phyloP scores from a whole-genome alignment of 2,329 filamentous ascomycete species.

The Basipetospora sp. region DNA sequence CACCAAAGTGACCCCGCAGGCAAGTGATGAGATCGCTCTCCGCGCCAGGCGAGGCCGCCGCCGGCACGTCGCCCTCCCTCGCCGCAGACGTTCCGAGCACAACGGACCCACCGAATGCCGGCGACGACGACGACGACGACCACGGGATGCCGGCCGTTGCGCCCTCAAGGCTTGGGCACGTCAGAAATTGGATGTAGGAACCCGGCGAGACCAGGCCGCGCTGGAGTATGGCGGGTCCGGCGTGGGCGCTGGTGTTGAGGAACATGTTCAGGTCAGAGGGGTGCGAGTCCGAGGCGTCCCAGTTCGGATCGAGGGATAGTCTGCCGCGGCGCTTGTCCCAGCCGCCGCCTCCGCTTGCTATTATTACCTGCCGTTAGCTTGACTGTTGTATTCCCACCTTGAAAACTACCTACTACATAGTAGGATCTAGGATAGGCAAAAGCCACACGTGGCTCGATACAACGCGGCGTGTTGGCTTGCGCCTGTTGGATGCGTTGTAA shows the following conservation, averaged over 20 bases:
- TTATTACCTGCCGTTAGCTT: too few relatives aligned
- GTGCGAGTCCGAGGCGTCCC: constrained; percentile 9
- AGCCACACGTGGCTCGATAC: too few relatives aligned
- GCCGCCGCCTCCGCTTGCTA: constrained; percentile 69
- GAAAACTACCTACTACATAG: too few relatives aligned
- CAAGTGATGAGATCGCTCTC: constrained; percentile 13
- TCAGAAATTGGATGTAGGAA: constrained; percentile 53
- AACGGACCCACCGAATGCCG: constrained; percentile 4
- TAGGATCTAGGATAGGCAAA: too few relatives aligned
- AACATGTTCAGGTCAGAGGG: constrained; percentile 13
- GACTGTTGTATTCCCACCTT: too few relatives aligned
- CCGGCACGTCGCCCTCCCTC: neutral
- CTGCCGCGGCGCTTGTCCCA: constrained; percentile 73
- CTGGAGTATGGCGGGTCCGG: constrained; percentile 7
- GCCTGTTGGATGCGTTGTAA: too few relatives aligned
- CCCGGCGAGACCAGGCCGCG: constrained; percentile 45
- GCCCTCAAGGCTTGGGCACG: constrained; percentile 14
- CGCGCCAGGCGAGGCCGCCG: constrained; percentile 7
- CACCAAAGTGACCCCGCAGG: constrained; percentile 39
- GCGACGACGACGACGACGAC: too few relatives aligned
- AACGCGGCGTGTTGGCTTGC: too few relatives aligned
- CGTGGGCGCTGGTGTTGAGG: constrained; percentile 21
- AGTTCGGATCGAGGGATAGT: constrained; percentile 55
- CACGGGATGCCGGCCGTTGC: constrained; percentile 2
- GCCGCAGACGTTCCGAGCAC: constrained; percentile 5